Conservation (phyloP, 345 rosid genomes). For the Citrus medica region DNA sequence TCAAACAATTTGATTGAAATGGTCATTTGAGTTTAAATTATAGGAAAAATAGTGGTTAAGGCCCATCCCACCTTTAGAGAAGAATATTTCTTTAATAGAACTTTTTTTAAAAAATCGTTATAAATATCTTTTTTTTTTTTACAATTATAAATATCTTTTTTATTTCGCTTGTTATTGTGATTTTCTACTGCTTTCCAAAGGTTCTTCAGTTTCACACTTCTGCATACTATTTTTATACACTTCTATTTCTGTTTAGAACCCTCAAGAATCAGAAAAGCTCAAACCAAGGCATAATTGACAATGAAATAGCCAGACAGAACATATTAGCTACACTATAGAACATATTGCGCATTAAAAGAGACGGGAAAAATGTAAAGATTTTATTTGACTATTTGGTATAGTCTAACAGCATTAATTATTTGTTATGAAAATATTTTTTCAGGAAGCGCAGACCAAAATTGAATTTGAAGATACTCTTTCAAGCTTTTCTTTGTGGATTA, state of each 20-base stretch:
- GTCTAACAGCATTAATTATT: not conserved
- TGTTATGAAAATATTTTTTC: not conserved
- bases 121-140: too few relatives aligned
- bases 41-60: too few relatives aligned
- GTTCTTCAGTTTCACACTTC: too few relatives aligned
- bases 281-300: not conserved
- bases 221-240: not conserved
- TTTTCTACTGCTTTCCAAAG: too few relatives aligned
- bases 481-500: constrained; percentile 43
- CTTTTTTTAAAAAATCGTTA: too few relatives aligned
- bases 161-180: too few relatives aligned
- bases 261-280: not conserved
- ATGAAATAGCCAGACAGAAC: not conserved
- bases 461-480: constrained; percentile 9
- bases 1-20: too few relatives aligned
- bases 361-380: not conserved
- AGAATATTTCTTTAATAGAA: too few relatives aligned
- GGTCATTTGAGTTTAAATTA: too few relatives aligned
- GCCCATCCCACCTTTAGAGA: too few relatives aligned
- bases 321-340: not conserved
- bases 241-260: not conserved
- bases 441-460: constrained; percentile 50
- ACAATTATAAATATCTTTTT: too few relatives aligned
- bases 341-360: too few relatives aligned
- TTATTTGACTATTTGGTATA: not conserved